Conservation (phyloP, 2,329 filamentous ascomycete species). For the Aureobasidium uvarum region DNA sequence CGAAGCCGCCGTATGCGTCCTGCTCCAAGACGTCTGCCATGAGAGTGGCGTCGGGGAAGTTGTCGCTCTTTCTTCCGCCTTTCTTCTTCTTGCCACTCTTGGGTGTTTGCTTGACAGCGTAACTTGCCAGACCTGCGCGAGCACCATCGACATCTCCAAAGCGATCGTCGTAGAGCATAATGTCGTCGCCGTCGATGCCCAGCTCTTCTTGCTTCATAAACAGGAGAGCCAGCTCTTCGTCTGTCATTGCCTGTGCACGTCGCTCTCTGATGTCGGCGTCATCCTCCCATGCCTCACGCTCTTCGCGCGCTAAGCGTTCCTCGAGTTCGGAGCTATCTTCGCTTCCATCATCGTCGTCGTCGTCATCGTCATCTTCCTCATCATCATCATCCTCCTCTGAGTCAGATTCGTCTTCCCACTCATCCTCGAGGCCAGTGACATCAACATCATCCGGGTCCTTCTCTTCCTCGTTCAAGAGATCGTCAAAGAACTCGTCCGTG, state of each 20-base stretch:
- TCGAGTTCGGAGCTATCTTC: conserved; percentile 39
- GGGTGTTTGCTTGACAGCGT: conserved; percentile 29
- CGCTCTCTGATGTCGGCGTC: conserved; percentile 45
- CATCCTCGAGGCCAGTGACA: conserved; percentile 27
- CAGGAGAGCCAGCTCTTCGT: conserved; percentile 62
- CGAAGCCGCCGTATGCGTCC: conserved; percentile 67
- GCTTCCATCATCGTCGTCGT: conserved; percentile 43
- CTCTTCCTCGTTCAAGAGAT: conserved; percentile 33
- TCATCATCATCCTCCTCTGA: conserved; percentile 25
- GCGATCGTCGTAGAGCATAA: conserved; percentile 54
- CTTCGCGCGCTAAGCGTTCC: conserved; percentile 37
- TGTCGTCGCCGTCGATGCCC: conserved; percentile 59
- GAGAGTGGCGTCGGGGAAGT: conserved; percentile 55
- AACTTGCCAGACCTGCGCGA: conserved; percentile 34
- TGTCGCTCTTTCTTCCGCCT: conserved; percentile 33
- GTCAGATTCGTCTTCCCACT: conserved; percentile 25
- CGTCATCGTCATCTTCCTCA: conserved; percentile 40
- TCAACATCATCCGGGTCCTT: conserved; percentile 34
- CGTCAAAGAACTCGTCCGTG: conserved; percentile 32
- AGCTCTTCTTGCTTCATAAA: conserved; percentile 63
- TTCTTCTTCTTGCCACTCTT: conserved; percentile 29
- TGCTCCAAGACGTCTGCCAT: conserved; percentile 60
- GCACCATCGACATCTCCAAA: conserved; percentile 37
- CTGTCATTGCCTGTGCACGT: conserved; percentile 47
- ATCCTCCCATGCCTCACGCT: conserved; percentile 41